Percentiles rank a stretch among this genome's conserved stretches.
phyloP scores from a whole-genome alignment of 2,329 filamentous ascomycete species.

The Cyphellophora europaea region DNA sequence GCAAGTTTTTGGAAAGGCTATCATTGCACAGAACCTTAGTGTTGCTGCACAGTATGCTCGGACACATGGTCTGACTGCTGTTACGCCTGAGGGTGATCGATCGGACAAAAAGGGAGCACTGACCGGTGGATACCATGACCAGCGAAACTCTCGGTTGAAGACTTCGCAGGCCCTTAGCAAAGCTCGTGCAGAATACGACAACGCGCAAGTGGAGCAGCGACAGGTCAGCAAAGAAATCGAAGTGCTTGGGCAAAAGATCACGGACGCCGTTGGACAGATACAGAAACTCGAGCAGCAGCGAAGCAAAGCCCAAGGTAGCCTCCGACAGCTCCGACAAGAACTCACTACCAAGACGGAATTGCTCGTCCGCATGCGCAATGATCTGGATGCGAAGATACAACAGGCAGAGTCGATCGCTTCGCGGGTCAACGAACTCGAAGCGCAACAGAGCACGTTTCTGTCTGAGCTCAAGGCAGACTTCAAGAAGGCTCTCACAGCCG shows the following conservation, averaged over 20 bases:
- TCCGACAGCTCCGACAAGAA: constrained; percentile 69
- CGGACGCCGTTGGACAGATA: constrained; percentile 70
- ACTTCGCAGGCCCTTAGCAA: constrained; percentile 67
- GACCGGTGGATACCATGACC: constrained; percentile 89
- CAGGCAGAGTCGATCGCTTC: constrained; percentile 59
- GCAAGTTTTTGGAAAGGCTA: constrained; percentile 91
- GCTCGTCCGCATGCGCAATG: constrained; percentile 62
- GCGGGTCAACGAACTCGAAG: constrained; percentile 65
- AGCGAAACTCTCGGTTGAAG: constrained; percentile 75
- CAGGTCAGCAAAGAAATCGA: constrained; percentile 65
- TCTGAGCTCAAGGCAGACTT: constrained; percentile 77
- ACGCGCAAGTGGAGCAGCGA: constrained; percentile 51
- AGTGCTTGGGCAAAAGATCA: constrained; percentile 79
- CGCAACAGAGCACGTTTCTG: constrained; percentile 68
- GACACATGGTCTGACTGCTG: constrained; percentile 83
- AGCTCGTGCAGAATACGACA: constrained; percentile 66
- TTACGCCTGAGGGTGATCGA: constrained; percentile 89
- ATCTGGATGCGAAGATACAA: constrained; percentile 61
- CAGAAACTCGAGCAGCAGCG: constrained; percentile 74
- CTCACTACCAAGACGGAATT: constrained; percentile 65
- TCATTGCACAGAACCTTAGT: constrained; percentile 83
- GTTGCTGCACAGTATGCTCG: constrained; percentile 85
- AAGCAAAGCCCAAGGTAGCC: constrained; percentile 69
- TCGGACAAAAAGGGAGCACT: constrained; percentile 92
- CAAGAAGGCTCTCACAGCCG: constrained; percentile 73